Percentiles rank a stretch among this genome's conserved stretches.
Conservation (phyloP, 2,329 filamentous ascomycete species). For the Epicoccum sorghinum region DNA sequence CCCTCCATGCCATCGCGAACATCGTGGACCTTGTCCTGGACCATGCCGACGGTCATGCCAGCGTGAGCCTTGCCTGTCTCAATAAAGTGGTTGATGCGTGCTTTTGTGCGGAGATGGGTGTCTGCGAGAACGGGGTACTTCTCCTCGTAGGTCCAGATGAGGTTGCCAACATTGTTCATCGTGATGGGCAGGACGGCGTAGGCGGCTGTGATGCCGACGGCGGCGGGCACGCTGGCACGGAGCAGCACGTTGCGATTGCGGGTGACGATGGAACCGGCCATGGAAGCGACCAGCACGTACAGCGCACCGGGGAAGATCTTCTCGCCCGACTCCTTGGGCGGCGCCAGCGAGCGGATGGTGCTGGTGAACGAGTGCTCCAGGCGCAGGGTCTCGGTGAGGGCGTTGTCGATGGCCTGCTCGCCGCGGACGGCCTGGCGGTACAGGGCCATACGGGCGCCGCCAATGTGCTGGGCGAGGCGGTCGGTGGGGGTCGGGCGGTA, state of each 20-base stretch:
- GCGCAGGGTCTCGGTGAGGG: conserved; percentile 79
- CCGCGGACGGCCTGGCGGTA: conserved; percentile 75
- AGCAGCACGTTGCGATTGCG: conserved; percentile 87
- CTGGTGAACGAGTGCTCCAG: conserved; percentile 89
- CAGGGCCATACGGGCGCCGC: conserved; percentile 77
- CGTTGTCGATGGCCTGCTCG: conserved; percentile 82
- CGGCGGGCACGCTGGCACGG: conserved; percentile 75
- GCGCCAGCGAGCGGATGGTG: conserved; percentile 87
- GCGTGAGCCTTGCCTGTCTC: conserved; percentile 77
- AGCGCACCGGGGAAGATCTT: conserved; percentile 85
- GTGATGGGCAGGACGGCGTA: conserved; percentile 88
- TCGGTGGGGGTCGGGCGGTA: conserved; percentile 79
- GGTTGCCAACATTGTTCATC: conserved; percentile 83
- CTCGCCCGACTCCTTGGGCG: conserved; percentile 83
- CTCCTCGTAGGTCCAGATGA: conserved; percentile 93
- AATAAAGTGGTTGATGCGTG: conserved; percentile 71
- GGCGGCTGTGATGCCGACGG: conserved; percentile 80
- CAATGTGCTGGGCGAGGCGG: conserved; percentile 82
- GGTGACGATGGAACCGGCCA: conserved; percentile 91
- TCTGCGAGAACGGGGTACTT: conserved; percentile 82
- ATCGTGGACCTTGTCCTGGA: conserved; percentile 80
- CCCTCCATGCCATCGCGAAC: conserved; percentile 79
- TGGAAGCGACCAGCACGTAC: conserved; percentile 91
- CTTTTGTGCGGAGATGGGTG: conserved; percentile 74
- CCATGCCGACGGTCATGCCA: conserved; percentile 70